Base-by-base conservation (phyloP, 2,329 filamentous ascomycete genomes). In the Pyricularia sp. region DNA sequence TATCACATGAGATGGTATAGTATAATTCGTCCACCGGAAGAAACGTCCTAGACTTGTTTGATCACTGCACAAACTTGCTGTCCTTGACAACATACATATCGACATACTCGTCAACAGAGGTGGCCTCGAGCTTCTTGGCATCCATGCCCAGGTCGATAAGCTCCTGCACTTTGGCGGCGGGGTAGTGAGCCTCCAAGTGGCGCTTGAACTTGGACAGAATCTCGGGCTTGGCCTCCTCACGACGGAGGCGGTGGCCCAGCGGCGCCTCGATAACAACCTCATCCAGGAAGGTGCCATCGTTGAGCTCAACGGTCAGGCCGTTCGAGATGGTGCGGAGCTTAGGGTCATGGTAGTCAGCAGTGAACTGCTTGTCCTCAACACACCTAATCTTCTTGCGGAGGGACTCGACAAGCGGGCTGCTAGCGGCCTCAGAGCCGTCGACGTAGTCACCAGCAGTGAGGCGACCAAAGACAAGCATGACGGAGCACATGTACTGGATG, bases 401-500 rank as follows among this genome's bases (percentile, higher is more conserved):
- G 69, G 90, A 92, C 82, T 98, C 95, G 71, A 99, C 90, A 64
- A 97, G 88, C 69, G 89, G 87, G 25, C 92, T 97, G 69, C 91
- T 94, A 72, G 95, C 95, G 67, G 95, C 94, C 84, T 98, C 94
- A 74, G 90, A 88, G 75, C 92, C 93, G 79, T 99, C 95, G 65
- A 89, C 89, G 85, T 99, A 99, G 84, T 99, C 95, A 73, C 86
- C 92, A 67, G 95, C 94, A 75, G 94, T 92, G 72, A 99, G 91
- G 73, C 95, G 93, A 80, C 95, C 93, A 81, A 94, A 98, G 73
- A 91, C 90, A 74, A 99, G 90, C 93, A 98, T 98, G 76, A 93
- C 93, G 72, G 94, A 85, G 78, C 93, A 92, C 95, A 99, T 99
- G 88, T 99, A 99, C 84, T 98, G 95, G 74, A 99, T 94, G 83